A percentile compares a stretch with the other conserved stretches of the same genome.
phyloP scores from a whole-genome alignment of 2,329 filamentous ascomycete genomes.

The Fusarium agapanthi region DNA sequence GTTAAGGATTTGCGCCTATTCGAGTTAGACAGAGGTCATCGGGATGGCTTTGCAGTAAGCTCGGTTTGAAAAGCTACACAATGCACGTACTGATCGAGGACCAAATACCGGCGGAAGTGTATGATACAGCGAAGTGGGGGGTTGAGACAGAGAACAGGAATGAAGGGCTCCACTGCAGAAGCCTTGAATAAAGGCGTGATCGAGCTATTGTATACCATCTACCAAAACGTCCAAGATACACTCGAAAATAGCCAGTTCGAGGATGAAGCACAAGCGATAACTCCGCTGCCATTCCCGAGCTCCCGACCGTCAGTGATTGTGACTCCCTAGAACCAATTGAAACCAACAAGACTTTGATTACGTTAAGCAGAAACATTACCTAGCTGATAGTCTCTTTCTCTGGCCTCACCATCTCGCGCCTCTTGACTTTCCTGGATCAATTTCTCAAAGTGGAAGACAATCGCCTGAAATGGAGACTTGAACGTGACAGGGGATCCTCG shows the following conservation, averaged over 20 bases:
- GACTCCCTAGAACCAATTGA: neutral
- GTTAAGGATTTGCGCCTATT: no score
- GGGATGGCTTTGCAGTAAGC: neutral
- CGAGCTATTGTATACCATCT: neutral
- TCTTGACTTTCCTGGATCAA: no score
- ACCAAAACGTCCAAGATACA: neutral
- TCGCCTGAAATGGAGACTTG: no score
- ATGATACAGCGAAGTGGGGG: neutral
- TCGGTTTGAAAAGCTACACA: neutral
- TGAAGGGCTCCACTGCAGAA: neutral
- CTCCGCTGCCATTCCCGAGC: neutral
- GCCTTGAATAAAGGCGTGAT: neutral
- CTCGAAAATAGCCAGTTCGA: neutral
- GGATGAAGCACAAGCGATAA: neutral
- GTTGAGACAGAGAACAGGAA: neutral
- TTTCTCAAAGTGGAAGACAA: no score
- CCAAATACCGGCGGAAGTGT: no score
- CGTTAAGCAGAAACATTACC: neutral
- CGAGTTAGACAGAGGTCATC: neutral
- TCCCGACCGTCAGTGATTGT: neutral
- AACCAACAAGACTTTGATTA: neutral
- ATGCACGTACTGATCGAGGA: no score
- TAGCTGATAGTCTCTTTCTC: no score
- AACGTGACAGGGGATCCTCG: no score
- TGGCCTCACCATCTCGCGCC: no score